phyloP scores from a whole-genome alignment of 371 early-diverging fungal genomes.

The Syncephalastrum sp. region DNA sequence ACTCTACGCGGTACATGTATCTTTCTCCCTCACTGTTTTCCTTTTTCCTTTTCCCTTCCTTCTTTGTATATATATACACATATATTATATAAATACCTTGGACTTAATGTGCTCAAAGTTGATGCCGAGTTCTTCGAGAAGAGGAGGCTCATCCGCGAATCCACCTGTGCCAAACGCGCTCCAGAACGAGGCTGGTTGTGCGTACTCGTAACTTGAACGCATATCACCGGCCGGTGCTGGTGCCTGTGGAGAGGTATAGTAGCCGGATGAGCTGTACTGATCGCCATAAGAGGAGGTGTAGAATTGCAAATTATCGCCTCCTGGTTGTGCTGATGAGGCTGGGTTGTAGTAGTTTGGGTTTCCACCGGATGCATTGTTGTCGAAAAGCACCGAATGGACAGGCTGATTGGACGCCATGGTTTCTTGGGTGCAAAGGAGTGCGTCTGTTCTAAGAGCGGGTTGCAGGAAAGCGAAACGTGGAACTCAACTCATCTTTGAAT shows the following conservation, averaged over 20 bases:
- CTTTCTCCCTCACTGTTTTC: no score
- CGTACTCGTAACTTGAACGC: slow-evolving; percentile 65
- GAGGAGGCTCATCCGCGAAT: slow-evolving; percentile 79
- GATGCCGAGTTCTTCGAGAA: slow-evolving; percentile 90
- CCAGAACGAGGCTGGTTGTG: slow-evolving; percentile 63
- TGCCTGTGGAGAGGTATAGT: slow-evolving; percentile 29
- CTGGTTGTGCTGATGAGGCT: slow-evolving; percentile 19
- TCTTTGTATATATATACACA: neutral
- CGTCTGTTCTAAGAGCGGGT: no score
- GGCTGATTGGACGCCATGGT: slow-evolving; percentile 41
- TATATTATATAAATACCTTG: slow-evolving; percentile 46
- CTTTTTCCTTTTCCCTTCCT: neutral
- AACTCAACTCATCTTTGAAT: no score
- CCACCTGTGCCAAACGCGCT: slow-evolving; percentile 69
- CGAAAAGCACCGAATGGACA: slow-evolving; percentile 56
- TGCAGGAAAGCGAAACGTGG: no score
- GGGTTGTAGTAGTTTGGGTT: slow-evolving; percentile 31
- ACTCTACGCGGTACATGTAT: neutral
- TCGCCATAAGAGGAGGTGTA: slow-evolving; percentile 65
- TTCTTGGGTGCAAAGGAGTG: neutral
- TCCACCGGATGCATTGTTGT: slow-evolving; percentile 33
- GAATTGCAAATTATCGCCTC: slow-evolving; percentile 59
- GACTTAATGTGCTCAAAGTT: slow-evolving; percentile 84
- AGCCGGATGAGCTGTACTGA: slow-evolving; percentile 46
- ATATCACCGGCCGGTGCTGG: slow-evolving; percentile 48